Evolutionary conservation across 2,329 filamentous ascomycete genomes (phyloP).

Genomic region (Microdochium trichocladiopsis): DNA sequence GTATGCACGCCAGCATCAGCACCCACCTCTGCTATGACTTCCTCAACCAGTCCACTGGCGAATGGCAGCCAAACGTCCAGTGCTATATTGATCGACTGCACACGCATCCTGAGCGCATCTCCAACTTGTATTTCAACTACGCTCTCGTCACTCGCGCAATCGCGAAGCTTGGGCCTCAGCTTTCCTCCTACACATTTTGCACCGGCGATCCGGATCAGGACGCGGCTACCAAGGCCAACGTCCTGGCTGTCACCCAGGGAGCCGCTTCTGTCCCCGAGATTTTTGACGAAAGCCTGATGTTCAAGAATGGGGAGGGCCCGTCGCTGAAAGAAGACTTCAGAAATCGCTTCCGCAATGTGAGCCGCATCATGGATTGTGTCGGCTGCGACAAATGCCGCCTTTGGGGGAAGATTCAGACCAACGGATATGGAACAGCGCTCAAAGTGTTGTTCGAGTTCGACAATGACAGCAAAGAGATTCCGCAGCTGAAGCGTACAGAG

Average conservation of each 20-base stretch:
- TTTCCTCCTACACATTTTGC: slow-evolving; percentile 85
- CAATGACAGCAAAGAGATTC: slow-evolving; percentile 52
- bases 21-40: slow-evolving; percentile 95
- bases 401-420: slow-evolving; percentile 95
- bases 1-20: slow-evolving; percentile 97
- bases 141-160: slow-evolving; percentile 88
- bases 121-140: slow-evolving; percentile 99
- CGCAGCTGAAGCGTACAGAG: slow-evolving; percentile 78
- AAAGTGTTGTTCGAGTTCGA: slow-evolving; percentile 97
- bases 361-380: slow-evolving; percentile 95
- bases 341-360: slow-evolving; percentile 94
- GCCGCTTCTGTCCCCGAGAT: slow-evolving; percentile 69
- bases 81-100: slow-evolving; percentile 89
- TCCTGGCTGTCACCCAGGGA: slow-evolving; percentile 65
- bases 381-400: slow-evolving; percentile 97
- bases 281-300: slow-evolving; percentile 95
- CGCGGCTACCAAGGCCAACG: slow-evolving; percentile 68
- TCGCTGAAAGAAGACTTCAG: slow-evolving; percentile 95
- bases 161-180: slow-evolving; percentile 78
- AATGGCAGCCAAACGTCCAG: slow-evolving; percentile 84
- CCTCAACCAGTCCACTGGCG: slow-evolving; percentile 86
- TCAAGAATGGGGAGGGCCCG: slow-evolving; percentile 67
- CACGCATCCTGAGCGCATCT: slow-evolving; percentile 79
- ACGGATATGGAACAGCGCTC: slow-evolving; percentile 87
- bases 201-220: slow-evolving; percentile 79